These are phyloP conservation scores for Globisporangium takayamanum DNA, from an alignment of 352 stramenopile genomes.

Conservation along the genomic window DNA sequence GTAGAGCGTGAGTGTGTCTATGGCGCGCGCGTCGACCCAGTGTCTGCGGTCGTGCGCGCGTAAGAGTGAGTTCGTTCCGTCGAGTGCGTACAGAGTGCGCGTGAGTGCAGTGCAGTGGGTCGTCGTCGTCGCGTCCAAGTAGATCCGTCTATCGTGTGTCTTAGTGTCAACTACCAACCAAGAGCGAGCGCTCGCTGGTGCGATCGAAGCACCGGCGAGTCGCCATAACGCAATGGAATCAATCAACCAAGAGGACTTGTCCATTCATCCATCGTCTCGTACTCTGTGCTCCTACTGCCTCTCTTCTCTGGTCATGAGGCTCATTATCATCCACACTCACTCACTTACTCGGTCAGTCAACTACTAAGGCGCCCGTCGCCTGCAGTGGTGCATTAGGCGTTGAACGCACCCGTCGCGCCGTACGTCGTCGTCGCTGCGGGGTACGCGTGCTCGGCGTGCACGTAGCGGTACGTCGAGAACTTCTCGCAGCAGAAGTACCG, in stretches of 20 bases:
- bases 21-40: not conserved
- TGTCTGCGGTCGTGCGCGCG: not conserved
- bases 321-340: not conserved
- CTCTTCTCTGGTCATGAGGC: too few species aligned
- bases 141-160: not conserved
- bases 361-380: too few species aligned
- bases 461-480: conserved; percentile 41
- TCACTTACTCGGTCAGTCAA: too few species aligned
- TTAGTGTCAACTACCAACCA: not conserved
- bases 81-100: too few species aligned
- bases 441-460: conserved; percentile 17
- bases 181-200: not conserved
- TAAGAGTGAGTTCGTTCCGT: not conserved
- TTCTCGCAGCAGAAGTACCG: conserved; percentile 68
- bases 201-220: conserved; percentile 14
- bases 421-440: conserved; percentile 21
- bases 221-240: not conserved
- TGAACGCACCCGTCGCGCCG: conserved; percentile 21
- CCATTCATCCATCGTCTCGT: not conserved
- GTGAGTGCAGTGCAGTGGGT: too few species aligned
- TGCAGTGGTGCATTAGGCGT: not conserved
- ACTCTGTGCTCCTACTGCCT: too few species aligned
- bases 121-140: too few species aligned
- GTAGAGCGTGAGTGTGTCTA: conserved; percentile 1
- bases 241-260: not conserved